Conservation (phyloP, 1,139 yeast genomes). For the Nakaseomyces bracarensis region DNA sequence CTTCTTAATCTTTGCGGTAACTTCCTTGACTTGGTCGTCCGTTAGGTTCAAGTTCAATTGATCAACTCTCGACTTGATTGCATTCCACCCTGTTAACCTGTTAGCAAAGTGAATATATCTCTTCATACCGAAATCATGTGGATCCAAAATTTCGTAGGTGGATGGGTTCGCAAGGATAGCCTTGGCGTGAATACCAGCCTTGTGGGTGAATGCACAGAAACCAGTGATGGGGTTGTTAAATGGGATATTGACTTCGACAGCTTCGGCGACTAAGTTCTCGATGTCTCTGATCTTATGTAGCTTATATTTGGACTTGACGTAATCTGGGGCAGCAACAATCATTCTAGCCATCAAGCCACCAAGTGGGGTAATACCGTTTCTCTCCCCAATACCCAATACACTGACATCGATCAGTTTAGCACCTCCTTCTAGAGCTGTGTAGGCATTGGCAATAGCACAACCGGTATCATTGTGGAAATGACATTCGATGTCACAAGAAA, state of each 20-base stretch:
- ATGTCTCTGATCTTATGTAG: slow-evolving; percentile 91
- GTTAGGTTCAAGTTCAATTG: slow-evolving; percentile 85
- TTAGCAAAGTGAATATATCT: slow-evolving; percentile 96
- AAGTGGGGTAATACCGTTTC: slow-evolving; percentile 96
- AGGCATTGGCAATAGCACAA: slow-evolving; percentile 97
- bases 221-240: slow-evolving; percentile 99
- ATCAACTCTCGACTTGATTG: slow-evolving; percentile 95
- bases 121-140: slow-evolving; percentile 89
- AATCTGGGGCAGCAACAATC: slow-evolving; percentile 98
- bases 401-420: slow-evolving; percentile 92
- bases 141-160: slow-evolving; percentile 92
- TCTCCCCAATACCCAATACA: slow-evolving; percentile 96
- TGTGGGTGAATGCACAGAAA: slow-evolving; percentile 98
- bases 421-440: slow-evolving; percentile 97
- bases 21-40: slow-evolving; percentile 92
- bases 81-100: slow-evolving; percentile 98
- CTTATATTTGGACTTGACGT: slow-evolving; percentile 90
- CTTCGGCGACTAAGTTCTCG: slow-evolving; percentile 93
- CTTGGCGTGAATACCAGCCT: slow-evolving; percentile 99
- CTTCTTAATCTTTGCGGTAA: slow-evolving; percentile 84
- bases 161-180: slow-evolving; percentile 98
- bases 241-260: slow-evolving; percentile 94
- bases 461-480: slow-evolving; percentile 99
- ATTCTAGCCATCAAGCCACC: slow-evolving; percentile 99
- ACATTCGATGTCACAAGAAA: slow-evolving; percentile 94